Conservation (phyloP, 73 alveolate genomes). For the Blepharisma stoltei region DNA sequence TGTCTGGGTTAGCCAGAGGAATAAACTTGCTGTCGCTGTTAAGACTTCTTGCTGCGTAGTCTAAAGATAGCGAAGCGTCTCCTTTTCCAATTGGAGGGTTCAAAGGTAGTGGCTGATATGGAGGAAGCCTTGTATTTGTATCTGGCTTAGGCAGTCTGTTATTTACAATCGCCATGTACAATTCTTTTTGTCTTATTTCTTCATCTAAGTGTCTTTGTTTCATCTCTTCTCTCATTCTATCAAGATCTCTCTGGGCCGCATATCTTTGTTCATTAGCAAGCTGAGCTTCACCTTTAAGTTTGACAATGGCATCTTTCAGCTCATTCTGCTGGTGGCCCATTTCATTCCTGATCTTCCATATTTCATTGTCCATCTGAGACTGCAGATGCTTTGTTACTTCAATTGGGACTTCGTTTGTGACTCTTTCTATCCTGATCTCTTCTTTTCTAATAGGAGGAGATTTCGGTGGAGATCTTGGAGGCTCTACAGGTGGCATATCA, state of each 20-base stretch:
- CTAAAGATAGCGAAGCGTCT: constrained; percentile 18
- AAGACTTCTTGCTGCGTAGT: constrained; percentile 18
- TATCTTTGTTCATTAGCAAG: constrained; percentile 51
- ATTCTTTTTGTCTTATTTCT: constrained; percentile 31
- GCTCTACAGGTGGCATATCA: constrained; percentile 25
- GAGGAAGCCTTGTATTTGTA: constrained; percentile 5
- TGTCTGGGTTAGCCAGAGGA: constrained; percentile 25
- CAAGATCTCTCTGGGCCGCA: constrained; percentile 69
- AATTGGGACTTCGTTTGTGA: constrained; percentile 1
- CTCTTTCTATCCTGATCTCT: too few species aligned
- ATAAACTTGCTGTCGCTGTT: constrained; percentile 23
- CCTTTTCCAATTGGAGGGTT: constrained; percentile 5
- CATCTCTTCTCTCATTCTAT: constrained; percentile 64
- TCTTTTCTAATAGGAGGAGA: not conserved
- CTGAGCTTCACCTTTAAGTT: constrained; percentile 57
- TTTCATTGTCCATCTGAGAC: constrained; percentile 52
- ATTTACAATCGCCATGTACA: not conserved
- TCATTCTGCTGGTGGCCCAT: constrained; percentile 56
- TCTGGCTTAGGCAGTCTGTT: not conserved
- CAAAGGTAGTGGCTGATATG: constrained; percentile 3
- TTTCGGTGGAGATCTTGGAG: constrained; percentile 13
- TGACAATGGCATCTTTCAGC: constrained; percentile 46
- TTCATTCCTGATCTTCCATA: constrained; percentile 54
- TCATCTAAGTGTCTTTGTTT: constrained; percentile 1
- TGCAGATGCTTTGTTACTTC: not conserved